Evolutionary conservation across 176 grass and related monocot genomes (phyloP), one percentile per base, ranked within the genome.

Genomic region (Oryza glaberrima): DNA sequence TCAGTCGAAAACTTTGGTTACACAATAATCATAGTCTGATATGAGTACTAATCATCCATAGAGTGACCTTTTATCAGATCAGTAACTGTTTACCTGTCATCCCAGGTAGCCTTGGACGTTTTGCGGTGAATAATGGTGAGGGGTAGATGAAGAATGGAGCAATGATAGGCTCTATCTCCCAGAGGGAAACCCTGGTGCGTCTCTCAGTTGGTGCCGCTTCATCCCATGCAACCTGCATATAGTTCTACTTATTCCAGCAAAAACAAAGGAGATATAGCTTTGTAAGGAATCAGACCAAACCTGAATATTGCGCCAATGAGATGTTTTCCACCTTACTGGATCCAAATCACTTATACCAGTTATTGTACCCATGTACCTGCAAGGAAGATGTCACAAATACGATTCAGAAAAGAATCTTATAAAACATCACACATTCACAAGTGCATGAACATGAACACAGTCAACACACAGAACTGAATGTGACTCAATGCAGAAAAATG

Each of bases 321-420:
- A 96, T 76, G 75, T 89, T 85, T 96, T 94, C 91, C 91, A 94
- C 71, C 87, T 82, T 87, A 91, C 70, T 69, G 88, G 88, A 88
- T 96, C 94, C 73, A 93, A 43, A 81, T 96, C 94, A 82, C 77
- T 94, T 73, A 88, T 87, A 65, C 91, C 88, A 80, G 91, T 93
- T 88, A 95, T 85, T 19, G 90, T 95, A 48, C 93, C 93, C 93
- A 95, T 90, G 85, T 92, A 95, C 70, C 93, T 94, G 85, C 54
- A 82, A 86, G 22, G 47, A 51, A 74, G 8, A 45, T 78, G 78
- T 82, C 69, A 82, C 65, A 84, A 52, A 16, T 9, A 44, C 0
- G 34, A 65, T 49, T 44, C 45, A 58, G 22, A 81, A 83, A 78
- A 76, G 8, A 86, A 79, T 10, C 32, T 2, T 85, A 77, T 46